Evolutionary conservation across 1,284 basidiomycete genomes (phyloP), one percentile per base, ranked within the genome.

Genomic region (Ganoderma lucidum): DNA sequence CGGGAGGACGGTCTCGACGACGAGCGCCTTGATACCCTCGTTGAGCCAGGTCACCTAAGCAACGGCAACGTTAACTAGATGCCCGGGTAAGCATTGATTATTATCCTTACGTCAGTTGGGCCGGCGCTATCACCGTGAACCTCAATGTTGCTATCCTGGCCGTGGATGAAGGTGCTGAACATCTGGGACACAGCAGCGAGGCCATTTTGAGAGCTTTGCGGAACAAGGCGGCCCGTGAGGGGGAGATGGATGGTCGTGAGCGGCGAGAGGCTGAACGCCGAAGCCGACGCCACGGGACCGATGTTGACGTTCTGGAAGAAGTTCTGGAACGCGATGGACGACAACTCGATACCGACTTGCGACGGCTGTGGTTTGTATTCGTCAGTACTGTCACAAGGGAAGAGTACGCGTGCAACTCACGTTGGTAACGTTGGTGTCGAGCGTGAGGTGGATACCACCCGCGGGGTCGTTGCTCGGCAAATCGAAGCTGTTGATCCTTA

Each of bases 131-230:
- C 83, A 53, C 93, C 93, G 48, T 86, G 83, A 32, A 94, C 90
- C 32, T 82, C 76, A 23, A 95, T 83, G 63, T 86, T 78, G 65
- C 89, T 92, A 72, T 90, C 85, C 74, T 87, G 79, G 5, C 92
- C 91, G 64, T 91, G 91, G 1, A 94, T 85, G 75, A 93, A 94
- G 69, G 87, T 88, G 68, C 92, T 94, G 81, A 94, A 94, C 53
- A 94, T 83, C 23, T 82, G 79, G 1, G 92, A 93, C 3, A 94
- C 88, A 1, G 81, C 81, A 2, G 84, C 84, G 41, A 94, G 84
- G 0, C 89, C 93, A 39, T 82, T 79, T 3, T 81, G 67, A 28
- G 83, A 83, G 35, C 76, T 81, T 75, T 95, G 93, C 2, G 90
- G 90, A 32, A 93, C 79, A 56, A 95, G 83, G 12, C 91, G 87